A percentile compares a stretch with the other conserved stretches of the same genome.
These are phyloP conservation scores for Daldinia concentrica DNA, from an alignment of 495 filamentous ascomycete species.

Conservation along the genomic window DNA sequence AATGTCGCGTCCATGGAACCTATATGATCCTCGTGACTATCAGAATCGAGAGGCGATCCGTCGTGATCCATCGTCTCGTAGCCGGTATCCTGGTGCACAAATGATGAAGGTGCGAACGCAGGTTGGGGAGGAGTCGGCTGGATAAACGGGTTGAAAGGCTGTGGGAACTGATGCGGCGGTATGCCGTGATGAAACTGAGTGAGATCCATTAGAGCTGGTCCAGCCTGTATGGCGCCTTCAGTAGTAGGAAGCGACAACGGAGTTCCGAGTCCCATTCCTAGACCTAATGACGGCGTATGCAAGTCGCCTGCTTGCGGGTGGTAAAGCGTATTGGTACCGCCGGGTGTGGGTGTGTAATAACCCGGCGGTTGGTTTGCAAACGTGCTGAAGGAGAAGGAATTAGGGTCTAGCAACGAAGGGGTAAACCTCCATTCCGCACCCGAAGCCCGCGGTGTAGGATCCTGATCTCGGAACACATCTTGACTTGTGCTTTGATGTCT, in stretches of 20 bases:
- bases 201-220: constrained; percentile 65
- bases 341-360: constrained; percentile 90
- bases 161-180: constrained; percentile 73
- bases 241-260: constrained; percentile 83
- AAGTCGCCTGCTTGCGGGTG: constrained; percentile 89
- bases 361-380: constrained; percentile 82
- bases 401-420: constrained; percentile 85
- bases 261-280: constrained; percentile 75
- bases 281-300: constrained; percentile 78
- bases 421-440: constrained; percentile 86
- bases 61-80: constrained; percentile 83
- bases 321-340: constrained; percentile 81
- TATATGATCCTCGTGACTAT: constrained; percentile 56
- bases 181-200: constrained; percentile 64
- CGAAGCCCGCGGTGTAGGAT: constrained; percentile 78
- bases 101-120: constrained; percentile 81
- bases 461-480: constrained; percentile 74
- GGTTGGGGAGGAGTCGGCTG: constrained; percentile 63
- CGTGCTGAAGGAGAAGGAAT: constrained; percentile 77
- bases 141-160: constrained; percentile 73
- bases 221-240: constrained; percentile 64
- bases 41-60: constrained; percentile 67
- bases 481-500: constrained; percentile 53
- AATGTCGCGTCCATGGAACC: constrained; percentile 61
- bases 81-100: constrained; percentile 76